Base-by-base conservation (phyloP, 2,329 filamentous ascomycete species). In the Neocatenulostroma microsporum region DNA sequence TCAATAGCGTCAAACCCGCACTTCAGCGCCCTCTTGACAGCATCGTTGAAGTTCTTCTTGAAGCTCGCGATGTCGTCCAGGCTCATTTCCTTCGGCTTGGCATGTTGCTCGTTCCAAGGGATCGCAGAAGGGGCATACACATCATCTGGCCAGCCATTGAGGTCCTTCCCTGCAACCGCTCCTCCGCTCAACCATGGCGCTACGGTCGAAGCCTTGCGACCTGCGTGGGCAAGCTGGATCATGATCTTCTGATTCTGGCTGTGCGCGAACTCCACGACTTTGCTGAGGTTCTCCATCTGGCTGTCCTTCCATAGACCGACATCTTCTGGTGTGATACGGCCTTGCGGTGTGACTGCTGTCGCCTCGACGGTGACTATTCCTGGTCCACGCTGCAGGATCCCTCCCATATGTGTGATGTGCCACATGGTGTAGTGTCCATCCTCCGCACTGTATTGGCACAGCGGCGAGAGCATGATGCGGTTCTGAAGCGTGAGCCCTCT, bases 161-260 rank as follows among this genome's bases (percentile, higher is more conserved):
- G 44, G 60, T 66, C 51, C 31, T 53, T 48, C 21, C 47, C 64
- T 0, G 82, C 80, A 17, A 78, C 58, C 27, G 67, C 68, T 5
- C 69, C 72, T 17, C 55, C 54, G 39, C 61, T 66, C 37, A 85
- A 61, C 81, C 82, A 89, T 0, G 74, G 74, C 0, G 74, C 71
- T 3, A 76, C 67, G 3, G 72, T 76, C 44, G 64, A 69, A 4
- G 74, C 73, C 50, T 79, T 79, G 20, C 74, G 61, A 5, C 87
- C 87, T 0, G 85, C 86, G 53, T 94, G 87, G 1, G 68, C 84
- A 4, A 94, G 70, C 65, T 94, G 87, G 43, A 94, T 80, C 34
- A 75, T 85, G 35, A 84, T 77, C 46, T 82, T 77, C 53, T 86
- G 79, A 55, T 72, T 73, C 61, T 94, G 87, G 18, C 74, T 77